Evolutionary conservation across 1,139 yeast species (phyloP).

Genomic region (Taiozyma onychis): DNA sequence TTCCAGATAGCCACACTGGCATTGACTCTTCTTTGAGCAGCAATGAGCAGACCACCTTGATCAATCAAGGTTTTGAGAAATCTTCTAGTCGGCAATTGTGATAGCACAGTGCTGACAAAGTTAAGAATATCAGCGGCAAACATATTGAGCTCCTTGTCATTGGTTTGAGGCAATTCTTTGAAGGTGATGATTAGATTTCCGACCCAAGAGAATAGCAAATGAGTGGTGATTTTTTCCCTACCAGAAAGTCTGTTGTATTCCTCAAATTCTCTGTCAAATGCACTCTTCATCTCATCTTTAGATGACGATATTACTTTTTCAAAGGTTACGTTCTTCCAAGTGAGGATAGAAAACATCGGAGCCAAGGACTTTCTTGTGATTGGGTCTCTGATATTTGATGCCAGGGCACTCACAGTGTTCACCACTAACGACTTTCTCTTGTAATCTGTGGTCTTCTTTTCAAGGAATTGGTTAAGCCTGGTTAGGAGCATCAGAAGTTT

Average conservation of each 20-base stretch:
- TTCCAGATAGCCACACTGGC: background rate
- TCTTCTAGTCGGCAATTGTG: constrained; percentile 39
- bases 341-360: constrained; percentile 34
- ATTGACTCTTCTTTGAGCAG: background rate
- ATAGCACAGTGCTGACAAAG: constrained; percentile 29
- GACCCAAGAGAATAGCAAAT: constrained; percentile 23
- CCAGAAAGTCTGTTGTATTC: constrained; percentile 17
- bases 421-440: constrained; percentile 4
- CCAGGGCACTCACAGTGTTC: constrained; percentile 2
- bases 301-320: constrained; percentile 20
- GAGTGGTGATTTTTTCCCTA: constrained; percentile 15
- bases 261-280: constrained; percentile 10
- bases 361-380: constrained; percentile 26
- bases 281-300: background rate
- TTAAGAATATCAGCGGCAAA: constrained; percentile 17
- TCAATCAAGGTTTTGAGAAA: constrained; percentile 31
- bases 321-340: constrained; percentile 31
- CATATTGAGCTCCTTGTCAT: background rate
- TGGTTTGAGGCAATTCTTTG: background rate
- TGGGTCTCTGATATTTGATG: constrained; percentile 1
- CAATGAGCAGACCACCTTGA: constrained; percentile 22
- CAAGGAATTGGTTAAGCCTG: constrained; percentile 13
- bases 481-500: constrained; percentile 7
- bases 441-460: constrained; percentile 4
- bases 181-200: constrained; percentile 8